These are phyloP conservation scores for Boletus mariae DNA, from an alignment of 1,284 basidiomycete genomes.

Conservation along the genomic window DNA sequence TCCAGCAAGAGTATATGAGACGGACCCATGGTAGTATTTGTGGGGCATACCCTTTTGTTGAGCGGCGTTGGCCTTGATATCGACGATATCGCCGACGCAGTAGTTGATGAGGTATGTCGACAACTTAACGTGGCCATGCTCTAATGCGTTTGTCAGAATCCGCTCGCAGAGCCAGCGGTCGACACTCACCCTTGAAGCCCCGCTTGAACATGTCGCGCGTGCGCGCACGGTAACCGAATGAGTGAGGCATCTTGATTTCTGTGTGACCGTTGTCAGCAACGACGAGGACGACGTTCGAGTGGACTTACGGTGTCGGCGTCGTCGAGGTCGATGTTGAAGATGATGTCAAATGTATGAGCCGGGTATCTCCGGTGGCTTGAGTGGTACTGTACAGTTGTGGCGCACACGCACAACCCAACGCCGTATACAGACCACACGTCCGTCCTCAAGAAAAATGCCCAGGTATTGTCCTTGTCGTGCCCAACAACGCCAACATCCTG, in stretches of 20 bases:
- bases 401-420: conserved; percentile 16
- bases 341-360: conserved; percentile 26
- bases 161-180: not conserved
- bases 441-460: conserved; percentile 73
- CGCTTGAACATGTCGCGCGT: conserved; percentile 99
- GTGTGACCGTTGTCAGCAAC: conserved; percentile 22
- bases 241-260: conserved; percentile 95
- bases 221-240: conserved; percentile 98
- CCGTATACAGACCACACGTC: conserved; percentile 29
- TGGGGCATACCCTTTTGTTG: conserved; percentile 99
- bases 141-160: conserved; percentile 43
- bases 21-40: conserved; percentile 87
- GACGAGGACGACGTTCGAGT: conserved; percentile 12
- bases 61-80: conserved; percentile 99
- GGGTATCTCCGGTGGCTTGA: conserved; percentile 42
- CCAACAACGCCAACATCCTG: conserved; percentile 13
- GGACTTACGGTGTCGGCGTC: conserved; percentile 38
- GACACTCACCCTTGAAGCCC: conserved; percentile 82
- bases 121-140: conserved; percentile 88
- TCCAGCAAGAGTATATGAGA: not conserved
- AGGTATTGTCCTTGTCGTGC: conserved; percentile 51
- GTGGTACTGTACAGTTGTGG: conserved; percentile 45
- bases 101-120: conserved; percentile 93
- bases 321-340: conserved; percentile 42
- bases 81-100: conserved; percentile 97